Conservation (phyloP, 495 filamentous ascomycete genomes). For the Neurospora sp. region DNA sequence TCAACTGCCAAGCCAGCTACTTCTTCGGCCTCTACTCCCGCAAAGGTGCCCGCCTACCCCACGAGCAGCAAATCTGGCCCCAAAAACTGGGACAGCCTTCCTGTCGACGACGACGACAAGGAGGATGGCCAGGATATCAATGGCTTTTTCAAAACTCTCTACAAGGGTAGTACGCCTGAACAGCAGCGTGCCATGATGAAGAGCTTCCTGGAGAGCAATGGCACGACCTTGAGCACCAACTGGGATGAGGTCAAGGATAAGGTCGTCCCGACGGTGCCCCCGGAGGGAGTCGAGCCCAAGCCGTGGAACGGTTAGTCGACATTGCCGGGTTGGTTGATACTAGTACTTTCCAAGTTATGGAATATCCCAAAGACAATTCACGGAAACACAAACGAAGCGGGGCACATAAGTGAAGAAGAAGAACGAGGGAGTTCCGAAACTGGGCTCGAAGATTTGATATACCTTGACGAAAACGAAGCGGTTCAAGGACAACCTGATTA, state of each 20-base stretch:
- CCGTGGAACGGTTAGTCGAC: conserved; percentile 38
- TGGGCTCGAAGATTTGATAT: neutral
- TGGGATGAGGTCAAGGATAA: conserved; percentile 75
- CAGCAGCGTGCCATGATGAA: conserved; percentile 94
- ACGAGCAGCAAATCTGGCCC: conserved; percentile 76
- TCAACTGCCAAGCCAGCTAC: neutral
- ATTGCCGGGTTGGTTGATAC: neutral
- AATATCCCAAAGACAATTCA: no score
- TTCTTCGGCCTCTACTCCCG: neutral
- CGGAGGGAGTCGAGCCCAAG: conserved; percentile 67
- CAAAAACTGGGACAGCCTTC: conserved; percentile 87
- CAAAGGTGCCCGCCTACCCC: conserved; percentile 57
- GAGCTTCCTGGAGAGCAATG: conserved; percentile 87
- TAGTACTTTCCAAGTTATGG: neutral
- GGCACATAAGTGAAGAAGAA: neutral
- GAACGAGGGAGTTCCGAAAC: neutral
- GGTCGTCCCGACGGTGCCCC: conserved; percentile 61
- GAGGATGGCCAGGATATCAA: conserved; percentile 63
- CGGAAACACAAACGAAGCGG: neutral
- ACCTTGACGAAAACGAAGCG: neutral
- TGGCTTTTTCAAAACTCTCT: conserved; percentile 85
- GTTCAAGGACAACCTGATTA: neutral
- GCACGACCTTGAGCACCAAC: conserved; percentile 85
- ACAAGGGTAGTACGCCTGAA: conserved; percentile 66
- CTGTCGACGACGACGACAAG: conserved; percentile 41